Percentiles rank a stretch among this genome's conserved stretches.
These are phyloP conservation scores for Mortierella sp. DNA, from an alignment of 371 early-diverging fungal genomes.

Conservation along the genomic window DNA sequence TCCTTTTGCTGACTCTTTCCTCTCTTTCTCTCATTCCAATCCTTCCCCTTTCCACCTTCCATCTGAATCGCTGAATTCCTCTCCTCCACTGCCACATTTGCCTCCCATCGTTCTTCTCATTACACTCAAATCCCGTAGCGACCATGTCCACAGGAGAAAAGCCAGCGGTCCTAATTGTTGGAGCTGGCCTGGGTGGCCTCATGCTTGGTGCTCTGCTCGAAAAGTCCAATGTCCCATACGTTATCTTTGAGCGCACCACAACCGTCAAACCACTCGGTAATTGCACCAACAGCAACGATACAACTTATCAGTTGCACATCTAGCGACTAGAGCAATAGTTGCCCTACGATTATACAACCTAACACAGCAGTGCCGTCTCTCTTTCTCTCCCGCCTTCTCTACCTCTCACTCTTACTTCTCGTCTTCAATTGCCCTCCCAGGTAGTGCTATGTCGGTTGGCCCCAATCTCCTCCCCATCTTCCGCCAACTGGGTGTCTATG, in stretches of 20 bases:
- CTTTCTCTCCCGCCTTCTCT: no score
- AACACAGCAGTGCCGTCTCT: no score
- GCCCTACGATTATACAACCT: no score
- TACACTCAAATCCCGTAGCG: no score
- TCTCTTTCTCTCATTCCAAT: background rate
- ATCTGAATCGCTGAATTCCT: background rate
- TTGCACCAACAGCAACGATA: background rate
- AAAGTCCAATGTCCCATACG: background rate
- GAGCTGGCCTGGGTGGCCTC: constrained; percentile 10
- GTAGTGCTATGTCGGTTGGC: background rate
- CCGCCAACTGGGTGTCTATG: background rate
- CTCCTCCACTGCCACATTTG: background rate
- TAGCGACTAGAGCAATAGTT: background rate
- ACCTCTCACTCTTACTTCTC: no score
- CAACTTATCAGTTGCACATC: background rate
- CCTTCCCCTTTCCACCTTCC: background rate
- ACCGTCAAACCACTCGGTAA: constrained; percentile 21
- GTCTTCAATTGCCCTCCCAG: background rate
- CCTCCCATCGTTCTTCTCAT: no score
- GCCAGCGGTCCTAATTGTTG: background rate
- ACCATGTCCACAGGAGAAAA: background rate
- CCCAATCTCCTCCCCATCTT: background rate
- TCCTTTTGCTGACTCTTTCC: background rate
- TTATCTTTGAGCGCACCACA: constrained; percentile 10
- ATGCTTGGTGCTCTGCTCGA: constrained; percentile 9